Conservation (phyloP, 2,329 filamentous ascomycete genomes). For the Pestalotiopsis fici region DNA sequence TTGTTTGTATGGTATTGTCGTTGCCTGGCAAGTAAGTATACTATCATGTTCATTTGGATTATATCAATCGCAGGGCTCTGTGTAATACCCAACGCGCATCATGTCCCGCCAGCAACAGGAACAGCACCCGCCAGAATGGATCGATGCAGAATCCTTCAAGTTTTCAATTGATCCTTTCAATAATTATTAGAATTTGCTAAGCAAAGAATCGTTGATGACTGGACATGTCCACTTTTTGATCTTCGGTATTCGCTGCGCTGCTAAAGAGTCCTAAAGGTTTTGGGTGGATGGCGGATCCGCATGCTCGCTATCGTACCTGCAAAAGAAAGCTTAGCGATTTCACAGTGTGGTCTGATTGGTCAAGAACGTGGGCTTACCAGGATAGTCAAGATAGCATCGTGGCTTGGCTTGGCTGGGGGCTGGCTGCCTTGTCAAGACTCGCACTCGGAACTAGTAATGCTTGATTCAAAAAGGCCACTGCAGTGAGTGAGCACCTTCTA, state of each 20-base stretch:
- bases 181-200: not conserved
- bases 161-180: not conserved
- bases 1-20: too few species aligned
- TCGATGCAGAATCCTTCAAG: not conserved
- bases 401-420: not conserved
- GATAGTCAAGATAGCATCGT: not conserved
- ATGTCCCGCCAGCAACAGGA: not conserved
- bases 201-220: not conserved
- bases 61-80: too few species aligned
- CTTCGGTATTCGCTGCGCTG: not conserved
- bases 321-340: not conserved
- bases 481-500: not conserved
- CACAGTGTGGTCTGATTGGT: not conserved
- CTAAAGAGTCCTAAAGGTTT: not conserved
- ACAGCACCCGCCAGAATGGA: not conserved
- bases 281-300: not conserved
- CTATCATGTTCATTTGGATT: too few species aligned
- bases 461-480: too few species aligned
- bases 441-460: not conserved
- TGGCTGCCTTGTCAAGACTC: not conserved
- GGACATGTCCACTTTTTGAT: not conserved
- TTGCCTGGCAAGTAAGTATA: too few species aligned
- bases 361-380: not conserved
- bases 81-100: too few species aligned
- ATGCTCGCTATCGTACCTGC: not conserved